Evolutionary conservation across 345 rosid species (phyloP), one percentile per base, ranked within the genome.

Genomic region (Lumnitzera racemosa): DNA sequence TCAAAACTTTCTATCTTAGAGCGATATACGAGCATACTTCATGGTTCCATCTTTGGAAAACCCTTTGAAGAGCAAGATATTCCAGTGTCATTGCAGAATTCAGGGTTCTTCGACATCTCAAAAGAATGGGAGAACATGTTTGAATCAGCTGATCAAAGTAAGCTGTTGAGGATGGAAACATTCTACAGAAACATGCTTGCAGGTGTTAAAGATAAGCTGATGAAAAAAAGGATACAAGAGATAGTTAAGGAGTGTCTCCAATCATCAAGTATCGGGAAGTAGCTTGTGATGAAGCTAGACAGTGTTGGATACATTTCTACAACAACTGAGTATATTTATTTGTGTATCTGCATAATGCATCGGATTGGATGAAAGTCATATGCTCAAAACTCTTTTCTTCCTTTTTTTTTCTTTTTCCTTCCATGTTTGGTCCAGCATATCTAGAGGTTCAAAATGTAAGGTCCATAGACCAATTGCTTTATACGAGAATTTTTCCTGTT

Each of bases 201-300:
- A 0, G 83, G 90, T 16, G 95, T 91, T 13, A 86, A 91, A 73
- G 96, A 91, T 67, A 86, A 86, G 81, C 76, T 83, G 50, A 66
- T 91, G 86, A 86, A 88, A 77, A 81, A 72, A 73, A 74, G 92
- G 71, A 86, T 91, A 49, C 90, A 86, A 72, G 95, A 91, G 74
- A 68, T 91, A 24, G 70, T 89, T 56, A 78, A 83, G 72, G 95
- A 89, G 75, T 79, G 67, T 67, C 73, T 80, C 65, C 86, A 73
- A 29, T 67, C 83, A 61, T 67, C 84, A 61, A 53, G 72, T 13
- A 51, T 76, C 12, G 63, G 62, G 16, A 12, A 24, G 17, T 65
- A 51, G 59, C 11, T 36, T 36, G 43, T 36, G 43, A 36, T 36
- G 43, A 36, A 36, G 7, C 43, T 36, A 9, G 43, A 36, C 1